Evolutionary conservation across 192 early-diverging fungal species (phyloP), one percentile per base, ranked within the genome.

Genomic region (Coemansia reversa): DNA sequence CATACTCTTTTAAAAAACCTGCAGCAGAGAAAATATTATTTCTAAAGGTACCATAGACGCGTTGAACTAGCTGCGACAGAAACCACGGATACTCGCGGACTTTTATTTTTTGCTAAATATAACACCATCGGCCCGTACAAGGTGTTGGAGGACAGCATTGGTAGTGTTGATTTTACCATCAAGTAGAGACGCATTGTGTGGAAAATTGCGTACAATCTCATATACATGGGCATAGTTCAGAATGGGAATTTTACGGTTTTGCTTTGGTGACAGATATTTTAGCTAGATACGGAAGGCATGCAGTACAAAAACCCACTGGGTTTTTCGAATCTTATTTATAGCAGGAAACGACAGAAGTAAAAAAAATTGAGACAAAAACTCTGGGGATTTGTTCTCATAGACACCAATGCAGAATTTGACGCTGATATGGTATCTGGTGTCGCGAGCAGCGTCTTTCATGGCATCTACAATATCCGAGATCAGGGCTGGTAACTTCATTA

Each of bases 331-430:
- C 22, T 4, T 55, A 42, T 0, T 33, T 45, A 27, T 39, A 24
- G 0, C 51, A 51, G 35, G 27, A 51, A 2, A 51, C 55, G 19
- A 84, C 55, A 2, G 58, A 25, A 5, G 67, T n/a, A n/a, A 32
- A 11, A 84, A 59, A 24, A 84, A 84, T 7, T 32, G 25, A 20
- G 49, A 56, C 24, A 92, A 52, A 47, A 87, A 85, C 54, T 86
- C 88, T 33, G 83, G 73, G 7, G 86, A 84, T 55, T 89, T 89
- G 32, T 83, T 63, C 11, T 87, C 66, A 60, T 92, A 89, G 16
- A 92, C 79, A 7, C 90, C 90, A n/a, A 86, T 86, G 18, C 90
- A 79, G 67, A 88, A 90, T 73, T 92, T 92, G 51, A 92, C 83
- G 39, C 86, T 90, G 28, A 92, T 74, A 11, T 83, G 81, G 22